phyloP scores from a whole-genome alignment of 2,329 filamentous ascomycete species.

The Keithomyces neogunnii region DNA sequence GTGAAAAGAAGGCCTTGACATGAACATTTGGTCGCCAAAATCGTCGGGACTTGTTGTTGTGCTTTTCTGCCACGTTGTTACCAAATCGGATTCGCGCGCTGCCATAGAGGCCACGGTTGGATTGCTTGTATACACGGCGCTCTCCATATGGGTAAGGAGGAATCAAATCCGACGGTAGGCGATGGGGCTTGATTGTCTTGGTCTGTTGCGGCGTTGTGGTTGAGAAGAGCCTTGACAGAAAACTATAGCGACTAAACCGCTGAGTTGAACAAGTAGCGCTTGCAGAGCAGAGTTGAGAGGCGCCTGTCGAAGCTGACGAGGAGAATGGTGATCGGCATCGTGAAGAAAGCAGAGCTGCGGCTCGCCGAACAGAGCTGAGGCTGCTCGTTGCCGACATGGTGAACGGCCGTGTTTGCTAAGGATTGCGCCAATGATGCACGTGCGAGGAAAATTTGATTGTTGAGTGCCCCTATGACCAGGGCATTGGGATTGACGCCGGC shows the following conservation, averaged over 20 bases:
- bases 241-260: not conserved
- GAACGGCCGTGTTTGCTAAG: not conserved
- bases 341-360: slow-evolving; percentile 11
- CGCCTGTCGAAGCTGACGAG: slow-evolving; percentile 1
- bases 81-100: slow-evolving; percentile 64
- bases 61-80: slow-evolving; percentile 65
- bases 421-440: not conserved
- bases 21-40: slow-evolving; percentile 70
- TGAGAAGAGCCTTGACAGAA: slow-evolving; percentile 23
- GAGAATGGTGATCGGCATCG: slow-evolving; percentile 6
- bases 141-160: slow-evolving; percentile 67
- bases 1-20: slow-evolving; percentile 58
- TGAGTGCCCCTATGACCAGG: not conserved
- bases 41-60: slow-evolving; percentile 62
- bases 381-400: slow-evolving; percentile 10
- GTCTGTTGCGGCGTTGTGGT: slow-evolving; percentile 25
- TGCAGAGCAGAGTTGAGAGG: not conserved
- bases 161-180: slow-evolving; percentile 40
- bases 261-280: not conserved
- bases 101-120: slow-evolving; percentile 68
- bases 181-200: slow-evolving; percentile 34
- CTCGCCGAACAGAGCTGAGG: slow-evolving; percentile 10
- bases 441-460: not conserved
- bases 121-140: slow-evolving; percentile 67
- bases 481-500: not conserved